Base-by-base conservation (phyloP, 2,329 filamentous ascomycete genomes). In the Ophiostoma angusticollis region DNA sequence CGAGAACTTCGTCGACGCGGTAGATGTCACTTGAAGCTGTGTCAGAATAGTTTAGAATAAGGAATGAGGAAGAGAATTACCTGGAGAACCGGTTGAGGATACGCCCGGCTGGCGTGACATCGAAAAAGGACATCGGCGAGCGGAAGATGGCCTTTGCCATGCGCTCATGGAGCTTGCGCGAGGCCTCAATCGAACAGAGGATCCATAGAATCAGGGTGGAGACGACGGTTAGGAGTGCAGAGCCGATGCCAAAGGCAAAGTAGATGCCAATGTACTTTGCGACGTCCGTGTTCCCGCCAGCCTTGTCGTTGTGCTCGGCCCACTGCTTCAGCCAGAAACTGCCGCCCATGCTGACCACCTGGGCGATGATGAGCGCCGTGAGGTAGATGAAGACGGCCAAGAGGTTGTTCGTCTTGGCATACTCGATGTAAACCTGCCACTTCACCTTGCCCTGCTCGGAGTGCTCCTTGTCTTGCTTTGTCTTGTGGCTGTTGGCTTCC, bases 101-200 rank as follows among this genome's bases (percentile, higher is more conserved):
- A 41, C 93, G 78, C n/a, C 91, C 91, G 46, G 87, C 81, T 3
- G 91, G 91, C 2, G 91, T 98, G 1, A 87, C 94, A 58, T 98
- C 93, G 51, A 98, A 98, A 63, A 98, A 98, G 51, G 78, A 91
- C 91, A 98, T 98, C 39, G 91, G 93, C 27, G 86, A 93, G 49
- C 91, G 75, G 70, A 98, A 98, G 51, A 96, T 95, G 14, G 91
- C 86, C 52, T 82, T 91, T 31, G 89, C 89, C 91, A 98, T 96
- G 47, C 84, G 74, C 62, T 96, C 91, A 57, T 98, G 91, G 41
- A 98, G 70, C 63, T 96, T 98, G 46, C 91, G 77, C 16, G 89
- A 95, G 36, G 91, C 91, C 77, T 98, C 91, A 46, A 98, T 98
- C 5, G 91, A 96, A 63, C 93, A 98, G 64, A 98, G 96, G 49